Base-by-base conservation (phyloP, 108 stramenopile species). In the Nitzschia sp. region DNA sequence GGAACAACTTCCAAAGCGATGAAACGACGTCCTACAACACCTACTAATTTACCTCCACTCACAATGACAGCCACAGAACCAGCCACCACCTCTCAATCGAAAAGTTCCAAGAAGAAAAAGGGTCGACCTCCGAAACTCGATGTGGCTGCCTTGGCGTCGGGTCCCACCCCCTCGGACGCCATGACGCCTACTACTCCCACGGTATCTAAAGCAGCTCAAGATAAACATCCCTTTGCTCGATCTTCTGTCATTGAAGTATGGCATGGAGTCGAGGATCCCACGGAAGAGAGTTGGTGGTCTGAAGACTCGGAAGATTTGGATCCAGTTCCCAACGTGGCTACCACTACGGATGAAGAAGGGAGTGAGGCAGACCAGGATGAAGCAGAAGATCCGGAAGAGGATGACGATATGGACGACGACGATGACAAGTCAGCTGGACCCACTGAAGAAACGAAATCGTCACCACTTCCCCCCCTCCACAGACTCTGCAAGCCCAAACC, bases 161-260 rank as follows among this genome's bases (percentile, higher is more conserved):
- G 29, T 34, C 29, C 29, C 1, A 34, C 29, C 5, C 29, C 29
- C 29, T 34, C 29, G 5, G 29, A 34, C 5, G 1, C 57, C 15
- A 58, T 37, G 12, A 37, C 57, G 2, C 11, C 38, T 40, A 26
- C 38, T 3, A 67, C 44, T 3, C 22, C 53, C 20, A 38, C 65
- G 10, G 57, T 39, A 3, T 41, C 62, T 20, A 54, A 53, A 25
- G 41, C 71, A 0, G 73, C 63, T 8, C 84, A 85, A 54, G 93
- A 95, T 60, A 57, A 73, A 10, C 93, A 95, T 73, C 93, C 93
- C 10, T 95, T 74, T 55, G 74, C 83, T n/a, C 87, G 93, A 19
- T 85, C 87, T 15, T 77, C 83, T 67, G 89, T 95, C 41, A 92
- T 95, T 72, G 90, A 91, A 75, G 93, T 95, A 0, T 62, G 75